Conservation (phyloP, 2,329 filamentous ascomycete species). For the Aspergillus nomiae region DNA sequence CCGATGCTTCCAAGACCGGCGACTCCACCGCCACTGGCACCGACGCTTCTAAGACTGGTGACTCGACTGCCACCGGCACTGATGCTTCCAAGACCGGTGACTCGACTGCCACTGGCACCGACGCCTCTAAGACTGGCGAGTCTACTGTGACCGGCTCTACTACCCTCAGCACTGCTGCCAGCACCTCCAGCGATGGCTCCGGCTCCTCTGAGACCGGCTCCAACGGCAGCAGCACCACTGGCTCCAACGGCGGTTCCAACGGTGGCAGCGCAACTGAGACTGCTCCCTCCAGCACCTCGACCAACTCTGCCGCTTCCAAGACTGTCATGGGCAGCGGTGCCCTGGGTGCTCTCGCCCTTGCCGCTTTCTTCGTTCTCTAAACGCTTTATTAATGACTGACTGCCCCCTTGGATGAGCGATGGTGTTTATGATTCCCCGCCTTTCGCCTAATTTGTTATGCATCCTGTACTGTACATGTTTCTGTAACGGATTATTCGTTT, state of each 20-base stretch:
- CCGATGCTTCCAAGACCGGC: neutral
- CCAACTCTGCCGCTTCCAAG: constrained; percentile 31
- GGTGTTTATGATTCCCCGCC: constrained; percentile 9
- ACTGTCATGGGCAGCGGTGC: constrained; percentile 35
- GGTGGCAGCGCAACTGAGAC: constrained; percentile 7
- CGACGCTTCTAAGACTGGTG: constrained; percentile 5
- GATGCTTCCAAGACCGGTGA: constrained; percentile 17
- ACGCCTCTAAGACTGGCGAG: neutral
- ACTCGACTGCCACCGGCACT: constrained; percentile 10
- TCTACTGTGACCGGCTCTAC: constrained; percentile 10
- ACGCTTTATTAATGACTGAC: constrained; percentile 7
- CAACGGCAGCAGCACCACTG: constrained; percentile 16
- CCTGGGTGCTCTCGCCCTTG: constrained; percentile 44
- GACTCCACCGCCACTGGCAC: constrained; percentile 10
- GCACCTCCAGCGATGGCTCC: constrained; percentile 13
- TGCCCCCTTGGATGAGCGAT: constrained; percentile 4
- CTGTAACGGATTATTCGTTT: constrained; percentile 9
- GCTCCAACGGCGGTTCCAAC: constrained; percentile 15
- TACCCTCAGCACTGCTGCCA: constrained; percentile 9
- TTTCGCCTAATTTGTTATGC: constrained; percentile 6
- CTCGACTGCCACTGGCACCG: constrained; percentile 7
- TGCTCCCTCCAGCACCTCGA: constrained; percentile 16
- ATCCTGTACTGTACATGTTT: constrained; percentile 18
- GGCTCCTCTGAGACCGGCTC: constrained; percentile 19
- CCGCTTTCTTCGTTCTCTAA: constrained; percentile 46